A percentile compares a stretch with the other conserved stretches of the same genome.
phyloP scores from a whole-genome alignment of 495 filamentous ascomycete genomes.

The Lasiosphaeria miniovina region DNA sequence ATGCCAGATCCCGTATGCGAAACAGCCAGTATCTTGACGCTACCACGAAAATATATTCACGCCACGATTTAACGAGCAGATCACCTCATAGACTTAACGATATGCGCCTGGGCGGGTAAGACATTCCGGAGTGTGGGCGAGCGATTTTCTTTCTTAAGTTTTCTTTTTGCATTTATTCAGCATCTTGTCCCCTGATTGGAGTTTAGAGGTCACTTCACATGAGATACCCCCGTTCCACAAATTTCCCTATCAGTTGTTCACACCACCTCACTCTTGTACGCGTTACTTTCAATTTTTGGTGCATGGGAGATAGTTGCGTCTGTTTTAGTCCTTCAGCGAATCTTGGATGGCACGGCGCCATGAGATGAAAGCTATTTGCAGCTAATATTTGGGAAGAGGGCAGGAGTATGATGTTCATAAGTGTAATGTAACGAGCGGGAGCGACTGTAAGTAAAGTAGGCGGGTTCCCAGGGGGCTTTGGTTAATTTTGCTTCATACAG shows the following conservation, averaged over 20 bases:
- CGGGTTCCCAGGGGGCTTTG: too few relatives aligned
- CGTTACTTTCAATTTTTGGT: background rate
- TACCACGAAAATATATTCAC: background rate
- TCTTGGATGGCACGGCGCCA: too few relatives aligned
- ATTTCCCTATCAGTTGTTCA: constrained; percentile 5
- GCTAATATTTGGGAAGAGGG: too few relatives aligned
- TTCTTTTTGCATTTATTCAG: constrained; percentile 9
- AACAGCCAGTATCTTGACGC: background rate
- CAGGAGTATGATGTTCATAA: too few relatives aligned
- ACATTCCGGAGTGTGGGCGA: constrained; percentile 1
- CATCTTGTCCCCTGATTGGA: constrained; percentile 17
- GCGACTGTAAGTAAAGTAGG: too few relatives aligned
- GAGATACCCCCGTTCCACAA: constrained; percentile 32
- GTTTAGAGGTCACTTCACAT: constrained; percentile 31
- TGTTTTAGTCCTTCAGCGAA: too few relatives aligned
- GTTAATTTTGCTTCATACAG: too few relatives aligned
- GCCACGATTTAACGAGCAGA: constrained; percentile 1
- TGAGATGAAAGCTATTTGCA: too few relatives aligned
- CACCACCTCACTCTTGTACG: background rate
- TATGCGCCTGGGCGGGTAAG: background rate
- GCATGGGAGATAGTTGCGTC: background rate
- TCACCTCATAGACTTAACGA: background rate
- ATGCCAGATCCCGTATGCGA: background rate
- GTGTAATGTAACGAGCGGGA: too few relatives aligned
- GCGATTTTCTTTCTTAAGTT: background rate